Evolutionary conservation across 352 stramenopile species (phyloP).

Genomic region (Pythium biforme): DNA sequence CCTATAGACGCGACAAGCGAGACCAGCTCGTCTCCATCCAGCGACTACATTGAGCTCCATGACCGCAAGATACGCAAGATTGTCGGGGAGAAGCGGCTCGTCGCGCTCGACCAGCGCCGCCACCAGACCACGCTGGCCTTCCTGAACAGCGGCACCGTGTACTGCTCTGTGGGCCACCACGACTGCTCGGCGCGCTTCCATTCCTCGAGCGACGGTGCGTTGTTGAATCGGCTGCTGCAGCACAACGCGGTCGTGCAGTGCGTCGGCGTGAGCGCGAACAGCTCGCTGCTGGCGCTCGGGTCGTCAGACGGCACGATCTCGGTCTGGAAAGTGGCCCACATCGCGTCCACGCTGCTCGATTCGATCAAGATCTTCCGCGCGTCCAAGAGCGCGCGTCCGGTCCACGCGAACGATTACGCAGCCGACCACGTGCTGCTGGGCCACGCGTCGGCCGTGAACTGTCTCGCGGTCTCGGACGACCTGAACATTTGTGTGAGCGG

Average conservation of each 20-base stretch:
- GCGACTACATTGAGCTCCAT: conserved; percentile 26
- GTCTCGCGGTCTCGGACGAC: conserved; percentile 66
- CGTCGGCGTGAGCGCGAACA: conserved; percentile 45
- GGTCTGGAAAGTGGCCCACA: conserved; percentile 71
- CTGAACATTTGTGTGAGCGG: conserved; percentile 72
- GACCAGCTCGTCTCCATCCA: not conserved
- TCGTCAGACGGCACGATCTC: conserved; percentile 74
- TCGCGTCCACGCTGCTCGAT: conserved; percentile 66
- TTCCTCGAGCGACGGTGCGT: conserved; percentile 59
- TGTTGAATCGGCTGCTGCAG: conserved; percentile 72
- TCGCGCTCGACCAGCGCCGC: conserved; percentile 21
- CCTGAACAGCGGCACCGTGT: conserved; percentile 49
- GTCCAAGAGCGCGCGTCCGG: conserved; percentile 50
- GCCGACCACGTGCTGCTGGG: conserved; percentile 77
- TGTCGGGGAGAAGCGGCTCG: conserved; percentile 40
- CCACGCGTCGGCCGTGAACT: conserved; percentile 61
- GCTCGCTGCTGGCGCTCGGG: conserved; percentile 51
- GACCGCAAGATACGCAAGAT: conserved; percentile 69
- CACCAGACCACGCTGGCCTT: conserved; percentile 41
- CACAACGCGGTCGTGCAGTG: conserved; percentile 72
- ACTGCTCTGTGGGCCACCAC: conserved; percentile 69
- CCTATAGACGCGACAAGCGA: not conserved
- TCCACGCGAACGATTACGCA: conserved; percentile 75
- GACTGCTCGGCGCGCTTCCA: conserved; percentile 80
- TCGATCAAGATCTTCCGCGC: conserved; percentile 78